These are phyloP conservation scores for Globomyces pollinis-pini DNA, from an alignment of 192 early-diverging fungal species.

Conservation along the genomic window DNA sequence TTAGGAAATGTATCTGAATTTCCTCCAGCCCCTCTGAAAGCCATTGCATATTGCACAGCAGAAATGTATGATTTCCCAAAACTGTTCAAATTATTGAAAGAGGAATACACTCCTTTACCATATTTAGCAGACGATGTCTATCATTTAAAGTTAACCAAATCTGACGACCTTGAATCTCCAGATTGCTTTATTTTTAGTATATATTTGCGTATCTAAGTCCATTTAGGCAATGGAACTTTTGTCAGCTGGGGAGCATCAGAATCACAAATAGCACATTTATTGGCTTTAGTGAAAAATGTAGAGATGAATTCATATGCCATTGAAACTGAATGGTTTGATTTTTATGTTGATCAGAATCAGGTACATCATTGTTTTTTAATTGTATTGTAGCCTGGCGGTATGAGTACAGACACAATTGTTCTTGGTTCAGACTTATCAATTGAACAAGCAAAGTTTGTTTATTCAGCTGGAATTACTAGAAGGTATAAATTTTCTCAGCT, in stretches of 20 bases:
- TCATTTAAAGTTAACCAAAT: conserved; percentile 26
- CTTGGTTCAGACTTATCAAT: conserved; percentile 37
- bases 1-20: no score
- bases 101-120: conserved; percentile 32
- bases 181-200: background rate
- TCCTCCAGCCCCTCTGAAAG: conserved; percentile 18
- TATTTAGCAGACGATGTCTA: conserved; percentile 51
- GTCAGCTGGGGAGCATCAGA: conserved; percentile 49
- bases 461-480: conserved; percentile 49
- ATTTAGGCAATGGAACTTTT: conserved; percentile 46
- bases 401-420: conserved; percentile 40
- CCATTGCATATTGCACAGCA: conserved; percentile 42
- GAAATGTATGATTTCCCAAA: conserved; percentile 40
- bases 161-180: conserved; percentile 5
- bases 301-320: conserved; percentile 30
- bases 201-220: conserved; percentile 36
- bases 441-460: conserved; percentile 44
- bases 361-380: conserved; percentile 16
- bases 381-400: conserved; percentile 23
- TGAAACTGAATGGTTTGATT: conserved; percentile 49
- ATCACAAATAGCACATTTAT: conserved; percentile 26
- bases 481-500: no score
- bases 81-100: conserved; percentile 38
- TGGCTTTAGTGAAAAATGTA: conserved; percentile 31
- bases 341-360: conserved; percentile 31